phyloP scores from a whole-genome alignment of 2,329 filamentous ascomycete species.

The Clonostachys chloroleuca region DNA sequence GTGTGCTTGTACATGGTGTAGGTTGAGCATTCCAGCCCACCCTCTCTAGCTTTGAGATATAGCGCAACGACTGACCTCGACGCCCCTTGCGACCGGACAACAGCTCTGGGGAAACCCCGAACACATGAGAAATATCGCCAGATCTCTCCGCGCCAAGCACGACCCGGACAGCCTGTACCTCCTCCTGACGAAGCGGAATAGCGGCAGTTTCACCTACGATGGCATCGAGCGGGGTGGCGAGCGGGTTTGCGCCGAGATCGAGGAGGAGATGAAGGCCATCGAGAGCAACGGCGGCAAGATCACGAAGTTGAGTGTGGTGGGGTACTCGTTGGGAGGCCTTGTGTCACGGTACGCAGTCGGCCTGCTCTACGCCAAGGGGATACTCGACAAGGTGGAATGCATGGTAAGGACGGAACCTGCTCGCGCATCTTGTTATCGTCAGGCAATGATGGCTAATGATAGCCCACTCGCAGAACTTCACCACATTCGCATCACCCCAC shows the following conservation, averaged over 20 bases:
- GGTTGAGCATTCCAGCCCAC: constrained; percentile 16
- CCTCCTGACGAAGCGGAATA: constrained; percentile 68
- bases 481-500: constrained; percentile 84
- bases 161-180: constrained; percentile 63
- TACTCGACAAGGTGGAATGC: constrained; percentile 75
- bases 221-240: constrained; percentile 66
- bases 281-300: constrained; percentile 64
- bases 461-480: constrained; percentile 64
- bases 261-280: constrained; percentile 54
- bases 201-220: constrained; percentile 68
- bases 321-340: constrained; percentile 86
- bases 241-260: constrained; percentile 62
- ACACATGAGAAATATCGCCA: constrained; percentile 66
- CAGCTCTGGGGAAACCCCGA: constrained; percentile 76
- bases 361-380: constrained; percentile 73
- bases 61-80: no score
- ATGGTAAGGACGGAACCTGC: constrained; percentile 43
- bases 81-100: no score
- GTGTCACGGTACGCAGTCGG: constrained; percentile 85
- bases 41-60: neutral
- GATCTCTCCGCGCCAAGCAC: constrained; percentile 57
- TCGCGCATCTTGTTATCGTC: no score
- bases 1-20: constrained; percentile 75
- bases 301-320: constrained; percentile 78
- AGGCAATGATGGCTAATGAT: neutral